A percentile compares a stretch with the other conserved stretches of the same genome.
Conservation (phyloP, 352 stramenopile genomes). For the Globisporangium perplexum region DNA sequence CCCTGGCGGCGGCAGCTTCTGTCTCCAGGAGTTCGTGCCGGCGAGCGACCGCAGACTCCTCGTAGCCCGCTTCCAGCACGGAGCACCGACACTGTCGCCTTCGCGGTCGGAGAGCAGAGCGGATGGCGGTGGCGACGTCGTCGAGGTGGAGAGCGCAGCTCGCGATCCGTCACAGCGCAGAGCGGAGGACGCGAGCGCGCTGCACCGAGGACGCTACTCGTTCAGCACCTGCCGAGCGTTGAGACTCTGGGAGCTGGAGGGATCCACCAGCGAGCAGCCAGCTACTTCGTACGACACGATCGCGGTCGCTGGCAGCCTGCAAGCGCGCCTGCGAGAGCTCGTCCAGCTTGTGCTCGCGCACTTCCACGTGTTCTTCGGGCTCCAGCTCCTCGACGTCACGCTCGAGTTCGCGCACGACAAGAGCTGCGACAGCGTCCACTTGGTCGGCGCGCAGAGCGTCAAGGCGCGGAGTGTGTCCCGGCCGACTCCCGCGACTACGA, state of each 20-base stretch:
- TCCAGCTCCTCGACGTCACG: conserved; percentile 4
- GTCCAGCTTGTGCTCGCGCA: conserved; percentile 2
- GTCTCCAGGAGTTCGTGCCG: conserved; percentile 21
- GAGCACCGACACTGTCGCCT: background rate
- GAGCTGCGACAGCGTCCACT: conserved; percentile 2
- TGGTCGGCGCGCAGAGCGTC: conserved; percentile 13
- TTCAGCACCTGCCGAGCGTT: background rate
- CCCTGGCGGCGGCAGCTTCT: conserved; percentile 14
- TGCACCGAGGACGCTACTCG: background rate
- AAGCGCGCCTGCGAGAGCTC: background rate
- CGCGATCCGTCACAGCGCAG: background rate
- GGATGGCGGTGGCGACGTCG: background rate
- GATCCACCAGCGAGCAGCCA: background rate
- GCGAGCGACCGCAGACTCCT: background rate
- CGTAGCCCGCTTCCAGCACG: conserved; percentile 5
- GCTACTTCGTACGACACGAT: background rate
- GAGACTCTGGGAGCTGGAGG: background rate
- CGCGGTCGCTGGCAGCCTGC: background rate
- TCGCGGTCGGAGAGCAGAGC: background rate
- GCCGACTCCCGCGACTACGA: background rate
- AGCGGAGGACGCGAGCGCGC: background rate
- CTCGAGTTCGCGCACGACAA: conserved; percentile 7
- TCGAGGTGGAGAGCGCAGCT: background rate
- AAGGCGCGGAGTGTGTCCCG: background rate
- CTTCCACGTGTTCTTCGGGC: conserved; percentile 12